Evolutionary conservation across 805 yeast genomes (phyloP).

Genomic region (Pichia ethanolica): DNA sequence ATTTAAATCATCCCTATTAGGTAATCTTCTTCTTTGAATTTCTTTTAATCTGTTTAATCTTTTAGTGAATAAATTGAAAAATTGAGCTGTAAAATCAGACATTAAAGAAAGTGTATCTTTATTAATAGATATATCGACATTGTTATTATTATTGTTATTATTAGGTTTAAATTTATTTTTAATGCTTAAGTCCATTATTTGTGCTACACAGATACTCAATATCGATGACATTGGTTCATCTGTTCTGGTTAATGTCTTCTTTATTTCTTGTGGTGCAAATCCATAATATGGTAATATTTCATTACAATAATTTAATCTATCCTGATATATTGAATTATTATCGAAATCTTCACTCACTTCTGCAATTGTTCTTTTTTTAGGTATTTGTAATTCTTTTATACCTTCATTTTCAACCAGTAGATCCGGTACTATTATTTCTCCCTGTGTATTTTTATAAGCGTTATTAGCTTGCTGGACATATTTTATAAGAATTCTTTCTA

Average conservation of each 20-base stretch:
- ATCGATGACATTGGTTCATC: slow-evolving; percentile 4
- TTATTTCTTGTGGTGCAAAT: background rate
- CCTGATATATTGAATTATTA: background rate
- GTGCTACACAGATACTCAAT: background rate
- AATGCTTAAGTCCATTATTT: slow-evolving; percentile 3
- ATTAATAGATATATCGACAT: background rate
- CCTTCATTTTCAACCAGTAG: background rate
- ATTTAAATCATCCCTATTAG: slow-evolving; percentile 44
- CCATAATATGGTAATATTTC: background rate
- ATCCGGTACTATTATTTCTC: background rate
- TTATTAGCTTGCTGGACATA: slow-evolving; percentile 2
- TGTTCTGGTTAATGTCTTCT: background rate
- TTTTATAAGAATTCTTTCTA: slow-evolving; percentile 2
- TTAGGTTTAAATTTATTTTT: background rate
- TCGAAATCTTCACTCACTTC: background rate
- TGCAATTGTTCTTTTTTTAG: background rate
- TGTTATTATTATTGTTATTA: background rate
- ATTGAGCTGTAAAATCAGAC: slow-evolving; percentile 24
- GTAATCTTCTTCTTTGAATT: slow-evolving; percentile 51
- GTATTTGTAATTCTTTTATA: background rate
- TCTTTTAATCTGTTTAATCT: slow-evolving; percentile 45
- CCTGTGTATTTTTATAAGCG: slow-evolving; percentile 2
- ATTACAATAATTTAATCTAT: background rate
- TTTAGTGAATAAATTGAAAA: slow-evolving; percentile 32
- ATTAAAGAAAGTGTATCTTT: background rate